Conservation (phyloP, 768 basidiomycete genomes). For the Cantharellus cinnabarinus region DNA sequence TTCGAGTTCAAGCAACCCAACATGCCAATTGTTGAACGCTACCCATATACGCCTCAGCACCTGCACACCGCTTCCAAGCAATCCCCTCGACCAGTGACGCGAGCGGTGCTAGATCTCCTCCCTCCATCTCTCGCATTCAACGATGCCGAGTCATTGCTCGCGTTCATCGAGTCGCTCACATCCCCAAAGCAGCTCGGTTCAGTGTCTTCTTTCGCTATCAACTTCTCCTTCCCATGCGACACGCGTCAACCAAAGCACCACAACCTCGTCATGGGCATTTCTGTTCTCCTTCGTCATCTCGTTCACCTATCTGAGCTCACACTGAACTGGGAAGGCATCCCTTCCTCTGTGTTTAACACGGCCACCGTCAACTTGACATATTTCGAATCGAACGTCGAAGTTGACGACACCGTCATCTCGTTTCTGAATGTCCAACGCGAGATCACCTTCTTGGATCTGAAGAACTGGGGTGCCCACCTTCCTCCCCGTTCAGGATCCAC, state of each 20-base stretch:
- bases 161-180: not conserved
- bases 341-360: not conserved
- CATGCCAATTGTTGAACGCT: not conserved
- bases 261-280: not conserved
- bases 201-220: not conserved
- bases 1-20: no score
- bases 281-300: not conserved
- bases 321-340: not conserved
- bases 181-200: not conserved
- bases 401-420: not conserved
- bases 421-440: not conserved
- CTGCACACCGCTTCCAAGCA: not conserved
- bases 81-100: not conserved
- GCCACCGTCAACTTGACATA: not conserved
- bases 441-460: not conserved
- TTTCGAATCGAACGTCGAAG: not conserved
- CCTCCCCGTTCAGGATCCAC: not conserved
- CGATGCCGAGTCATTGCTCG: not conserved
- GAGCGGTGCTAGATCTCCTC: not conserved
- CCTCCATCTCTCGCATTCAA: not conserved
- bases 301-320: not conserved
- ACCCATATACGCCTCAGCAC: not conserved
- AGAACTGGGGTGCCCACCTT: not conserved
- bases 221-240: not conserved
- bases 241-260: not conserved